A percentile compares a stretch with the other conserved stretches of the same genome.
These are phyloP conservation scores for Jaminaea rosea DNA, from an alignment of 1,284 basidiomycete genomes.

Conservation along the genomic window DNA sequence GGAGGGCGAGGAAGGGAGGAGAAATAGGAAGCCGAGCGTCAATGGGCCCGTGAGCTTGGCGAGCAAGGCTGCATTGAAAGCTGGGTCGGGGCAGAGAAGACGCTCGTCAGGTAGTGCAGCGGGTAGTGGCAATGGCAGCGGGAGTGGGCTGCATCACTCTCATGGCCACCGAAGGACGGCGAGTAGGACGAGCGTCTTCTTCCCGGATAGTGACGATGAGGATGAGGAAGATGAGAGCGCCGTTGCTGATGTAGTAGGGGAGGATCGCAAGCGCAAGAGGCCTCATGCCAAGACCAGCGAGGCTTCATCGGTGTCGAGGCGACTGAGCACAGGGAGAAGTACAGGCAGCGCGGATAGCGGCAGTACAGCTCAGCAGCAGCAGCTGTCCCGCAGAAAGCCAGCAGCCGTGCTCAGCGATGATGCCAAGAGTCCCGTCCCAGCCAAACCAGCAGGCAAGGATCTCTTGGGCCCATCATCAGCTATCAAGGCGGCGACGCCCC, in stretches of 20 bases:
- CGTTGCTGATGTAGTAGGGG: too few relatives aligned
- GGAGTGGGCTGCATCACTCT: not conserved
- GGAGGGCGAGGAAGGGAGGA: constrained; percentile 21
- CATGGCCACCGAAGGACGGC: not conserved
- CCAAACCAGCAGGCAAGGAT: too few relatives aligned
- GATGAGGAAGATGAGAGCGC: not conserved
- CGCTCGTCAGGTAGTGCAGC: not conserved
- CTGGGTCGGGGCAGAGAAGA: not conserved
- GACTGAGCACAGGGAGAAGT: too few relatives aligned
- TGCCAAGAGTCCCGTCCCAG: too few relatives aligned
- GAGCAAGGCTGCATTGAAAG: constrained; percentile 1
- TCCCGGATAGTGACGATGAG: constrained; percentile 1
- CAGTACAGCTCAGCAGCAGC: too few relatives aligned
- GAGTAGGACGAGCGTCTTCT: not conserved
- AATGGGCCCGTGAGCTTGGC: constrained; percentile 19
- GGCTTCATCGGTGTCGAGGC: not conserved
- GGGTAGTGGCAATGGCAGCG: constrained; percentile 2
- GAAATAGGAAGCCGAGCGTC: constrained; percentile 20
- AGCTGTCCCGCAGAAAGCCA: too few relatives aligned
- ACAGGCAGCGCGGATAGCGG: too few relatives aligned
- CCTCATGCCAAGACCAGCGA: not conserved
- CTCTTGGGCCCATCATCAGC: too few relatives aligned
- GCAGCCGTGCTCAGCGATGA: not conserved
- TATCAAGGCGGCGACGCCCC: not conserved
- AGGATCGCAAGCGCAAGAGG: not conserved